Evolutionary conservation across 352 stramenopile species (phyloP), one percentile per base, ranked within the genome.

Genomic region (Pythium rhizo-oryzae): DNA sequence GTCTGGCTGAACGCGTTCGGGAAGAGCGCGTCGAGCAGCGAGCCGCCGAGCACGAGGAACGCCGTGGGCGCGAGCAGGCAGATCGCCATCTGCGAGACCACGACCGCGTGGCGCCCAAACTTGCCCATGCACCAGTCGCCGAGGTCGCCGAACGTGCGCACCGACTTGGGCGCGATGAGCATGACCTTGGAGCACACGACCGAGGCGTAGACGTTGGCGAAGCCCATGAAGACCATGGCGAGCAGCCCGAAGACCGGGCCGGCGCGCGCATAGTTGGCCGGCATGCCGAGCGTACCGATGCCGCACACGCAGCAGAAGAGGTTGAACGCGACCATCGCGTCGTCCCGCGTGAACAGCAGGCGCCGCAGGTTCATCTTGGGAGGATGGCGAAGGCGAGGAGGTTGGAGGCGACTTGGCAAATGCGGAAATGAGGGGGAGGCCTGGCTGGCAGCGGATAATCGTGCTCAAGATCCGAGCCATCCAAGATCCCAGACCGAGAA

Each of bases 261-360:
- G 37, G 81, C 78, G 12, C 81, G 82, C 1, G 82, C 73, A 58
- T 85, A 91, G 69, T 91, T 91, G 33, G 74, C 80, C 0, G 82
- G 81, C 78, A 91, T 87, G 54, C 82, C 80, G 44, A 91, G 78
- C 33, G 82, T 89, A 15, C 82, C 82, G 30, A 91, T 82, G 50
- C 82, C 82, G 67, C 80, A 90, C 56, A 90, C 81, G 25, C 76
- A 82, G 67, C 81, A 90, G 65, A 83, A 83, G 65, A 88, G 76
- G 65, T 83, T 86, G 72, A 85, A 85, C n/a, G 76, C 62, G 62
- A 56, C 46, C 49, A 65, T 66, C 35, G 71, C 71, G 39, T 66
- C 59, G 30, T 66, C 59, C 18, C n/a, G 25, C 33, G 59, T 66
- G 59, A 66, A 66, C 1, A 50, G 43, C 16, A 50, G 19, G 18